Base-by-base conservation (phyloP, 805 yeast species). In the Starmerella scarabaei region DNA sequence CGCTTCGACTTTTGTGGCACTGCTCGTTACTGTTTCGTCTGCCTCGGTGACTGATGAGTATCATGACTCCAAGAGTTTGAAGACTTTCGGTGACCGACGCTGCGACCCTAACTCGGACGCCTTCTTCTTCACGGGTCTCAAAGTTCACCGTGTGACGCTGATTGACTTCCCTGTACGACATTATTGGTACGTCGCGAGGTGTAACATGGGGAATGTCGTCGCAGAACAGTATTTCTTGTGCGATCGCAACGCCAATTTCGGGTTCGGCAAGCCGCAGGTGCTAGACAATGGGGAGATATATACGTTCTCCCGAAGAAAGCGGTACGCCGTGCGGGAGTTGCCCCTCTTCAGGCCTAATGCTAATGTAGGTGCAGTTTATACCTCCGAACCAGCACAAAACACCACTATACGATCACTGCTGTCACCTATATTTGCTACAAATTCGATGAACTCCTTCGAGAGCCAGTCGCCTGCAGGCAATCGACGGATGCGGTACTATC, bases 281-380 rank as follows among this genome's bases (percentile, higher is more conserved):
- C 19, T 51, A 7, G 40, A 37, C 4, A 15, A 30, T 63, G 41
- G 62, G 16, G 37, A 57, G 11, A 75, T 81, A 43, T 76, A 67
- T 50, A 73, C 75, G 42, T 54, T 77, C 41, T 80, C 72, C 56
- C 65, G 85, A 48, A 62, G 76, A 31, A 66, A 68, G 46, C 66
- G 69, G 47, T 76, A 70, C 49, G 71, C 72, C 0, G 54, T 53
- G 11, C 60, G 73, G 36, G 56, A 65, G 21, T 37, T 66, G 9
- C 64, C 69, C 1, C 52, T 73, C 5, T 75, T 65, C 50, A 59
- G 71, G 14, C 82, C 84, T 0, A 61, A 66, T 16, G 67, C 74
- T 0, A 71, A 72, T 59, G 71, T 80, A 2, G 88, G 86, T 5
- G 84, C 75, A 0, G 48, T 79, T 2, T 80, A 67, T 54, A 65